Evolutionary conservation across 768 basidiomycete genomes (phyloP), one percentile per base, ranked within the genome.

Genomic region (Collybia sp.): DNA sequence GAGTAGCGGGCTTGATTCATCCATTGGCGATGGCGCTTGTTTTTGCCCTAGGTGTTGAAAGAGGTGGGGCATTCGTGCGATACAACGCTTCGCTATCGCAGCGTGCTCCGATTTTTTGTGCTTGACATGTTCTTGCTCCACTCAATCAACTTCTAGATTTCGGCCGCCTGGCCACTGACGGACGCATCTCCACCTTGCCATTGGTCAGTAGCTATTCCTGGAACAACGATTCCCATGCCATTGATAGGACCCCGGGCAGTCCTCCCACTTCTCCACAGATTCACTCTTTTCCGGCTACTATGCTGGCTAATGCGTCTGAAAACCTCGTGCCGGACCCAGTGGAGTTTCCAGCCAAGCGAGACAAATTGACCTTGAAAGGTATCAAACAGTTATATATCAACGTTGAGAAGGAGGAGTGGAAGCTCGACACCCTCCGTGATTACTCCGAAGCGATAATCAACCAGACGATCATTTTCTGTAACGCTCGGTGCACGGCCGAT

Each of bases 401-500:
- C 42, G 94, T 98, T 49, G 95, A 98, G 72, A 97, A 96, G 77
- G 95, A 97, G 72, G 95, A 97, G 58, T 99, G 94, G 95, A 98
- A 98, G 70, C 75, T 97, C 49, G 95, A 99, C 72, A 99, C 95
- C 38, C 83, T 99, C 33, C 96, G 91, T 71, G 95, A 99, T 77
- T 79, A 98, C 42, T 96, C 94, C 75, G 93, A 95, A 74, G 88
- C 97, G 50, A 97, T 95, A 58, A 97, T 99, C 72, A 97, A 95
- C 34, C 95, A 97, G 66, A 93, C 95, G 46, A 94, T 97, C 73
- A 97, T 99, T 69, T 99, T 99, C 80, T 98, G 95, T 76, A 97
- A 97, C 77, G 97, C 95, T 41, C 80, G 92, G 63, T 80, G 95
- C 75, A 99, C 98, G 82, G 92, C 98, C 56, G 95, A 99, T 72